Evolutionary conservation across 331 rosid species (phyloP).

Genomic region (Malus hybrid): DNA sequence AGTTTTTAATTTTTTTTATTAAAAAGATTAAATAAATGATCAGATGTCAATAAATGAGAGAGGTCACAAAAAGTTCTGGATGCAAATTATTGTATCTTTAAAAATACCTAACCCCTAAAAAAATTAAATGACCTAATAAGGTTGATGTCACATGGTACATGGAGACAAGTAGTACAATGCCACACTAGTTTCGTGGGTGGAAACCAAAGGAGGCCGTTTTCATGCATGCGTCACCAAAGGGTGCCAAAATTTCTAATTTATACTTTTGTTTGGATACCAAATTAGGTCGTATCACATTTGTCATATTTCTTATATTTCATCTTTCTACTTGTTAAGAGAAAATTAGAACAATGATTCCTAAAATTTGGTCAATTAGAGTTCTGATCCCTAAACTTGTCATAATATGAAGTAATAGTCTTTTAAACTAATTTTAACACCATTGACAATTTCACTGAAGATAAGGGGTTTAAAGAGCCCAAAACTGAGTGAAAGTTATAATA

Average conservation of each 20-base stretch:
- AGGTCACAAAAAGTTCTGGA: accelerated
- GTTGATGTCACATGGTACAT: background rate
- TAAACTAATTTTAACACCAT: too few species aligned
- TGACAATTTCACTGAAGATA: too few species aligned
- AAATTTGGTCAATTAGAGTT: too few species aligned
- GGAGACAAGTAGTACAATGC: background rate
- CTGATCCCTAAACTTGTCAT: accelerated
- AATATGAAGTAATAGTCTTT: too few species aligned
- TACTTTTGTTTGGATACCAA: background rate
- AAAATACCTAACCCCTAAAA: background rate
- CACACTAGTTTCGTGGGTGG: background rate
- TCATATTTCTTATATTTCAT: background rate
- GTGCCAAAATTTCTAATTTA: background rate
- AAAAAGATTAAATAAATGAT: too few species aligned
- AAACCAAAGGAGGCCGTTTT: background rate
- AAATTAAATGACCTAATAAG: background rate
- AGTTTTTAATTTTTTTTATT: too few species aligned
- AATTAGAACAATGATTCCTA: background rate
- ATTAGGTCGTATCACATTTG: background rate
- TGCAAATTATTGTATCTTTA: too few species aligned
- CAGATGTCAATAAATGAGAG: too few species aligned
- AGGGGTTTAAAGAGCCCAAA: background rate
- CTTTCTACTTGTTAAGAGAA: background rate
- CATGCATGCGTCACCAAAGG: background rate
- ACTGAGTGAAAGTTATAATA: background rate